phyloP scores from a whole-genome alignment of 305 asterid genomes.

The Fraxinus dipetala region DNA sequence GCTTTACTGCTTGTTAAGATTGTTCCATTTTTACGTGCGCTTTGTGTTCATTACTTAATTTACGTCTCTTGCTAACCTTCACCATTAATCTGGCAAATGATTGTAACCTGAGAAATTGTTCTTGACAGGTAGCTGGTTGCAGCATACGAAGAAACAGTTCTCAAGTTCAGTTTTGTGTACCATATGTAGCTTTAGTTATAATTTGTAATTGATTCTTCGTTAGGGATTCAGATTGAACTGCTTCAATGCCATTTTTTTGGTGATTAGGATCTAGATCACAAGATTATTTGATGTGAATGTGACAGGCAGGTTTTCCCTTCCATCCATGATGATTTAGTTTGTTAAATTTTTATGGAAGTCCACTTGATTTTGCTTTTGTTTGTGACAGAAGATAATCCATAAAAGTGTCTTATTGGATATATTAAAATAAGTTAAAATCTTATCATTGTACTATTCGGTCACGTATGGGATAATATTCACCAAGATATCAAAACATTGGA shows the following conservation, averaged over 20 bases:
- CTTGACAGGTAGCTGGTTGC: conserved; percentile 29
- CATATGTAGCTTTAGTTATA: conserved; percentile 42
- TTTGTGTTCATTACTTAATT: not conserved
- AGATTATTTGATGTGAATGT: conserved; percentile 34
- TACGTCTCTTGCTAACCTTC: not conserved
- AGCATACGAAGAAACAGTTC: conserved; percentile 25
- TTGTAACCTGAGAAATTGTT: conserved; percentile 11
- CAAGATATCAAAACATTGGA: not conserved
- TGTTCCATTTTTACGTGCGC: not conserved
- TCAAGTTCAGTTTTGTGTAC: conserved; percentile 43
- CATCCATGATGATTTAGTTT: conserved; percentile 15
- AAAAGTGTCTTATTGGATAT: not conserved
- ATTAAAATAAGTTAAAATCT: not conserved
- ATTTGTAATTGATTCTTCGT: conserved; percentile 31
- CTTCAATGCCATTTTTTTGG: not conserved
- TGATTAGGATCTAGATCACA: conserved; percentile 8
- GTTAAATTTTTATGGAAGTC: conserved; percentile 2
- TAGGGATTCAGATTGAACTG: conserved; percentile 15
- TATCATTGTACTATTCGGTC: not conserved
- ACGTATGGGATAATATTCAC: not conserved
- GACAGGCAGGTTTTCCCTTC: conserved; percentile 8
- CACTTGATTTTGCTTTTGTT: not conserved
- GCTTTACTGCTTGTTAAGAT: not conserved
- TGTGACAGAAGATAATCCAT: not conserved
- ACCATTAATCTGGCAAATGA: not conserved